Percentiles rank a stretch among this genome's conserved stretches.
Conservation (phyloP, 176 grass and related monocot species). For the Musa itinerans region DNA sequence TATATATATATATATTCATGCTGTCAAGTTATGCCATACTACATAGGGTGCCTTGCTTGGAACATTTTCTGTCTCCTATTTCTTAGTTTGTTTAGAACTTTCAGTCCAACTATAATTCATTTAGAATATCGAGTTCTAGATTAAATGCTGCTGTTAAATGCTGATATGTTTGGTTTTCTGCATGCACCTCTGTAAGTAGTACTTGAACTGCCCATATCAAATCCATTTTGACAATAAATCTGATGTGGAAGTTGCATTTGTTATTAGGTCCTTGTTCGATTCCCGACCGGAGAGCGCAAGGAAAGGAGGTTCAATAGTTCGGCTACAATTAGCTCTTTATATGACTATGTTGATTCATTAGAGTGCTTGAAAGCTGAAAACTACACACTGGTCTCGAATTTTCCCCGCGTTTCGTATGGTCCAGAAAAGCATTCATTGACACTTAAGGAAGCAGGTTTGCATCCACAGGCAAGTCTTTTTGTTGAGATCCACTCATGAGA, state of each 20-base stretch:
- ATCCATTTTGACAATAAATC: too few species aligned
- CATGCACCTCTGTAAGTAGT: too few species aligned
- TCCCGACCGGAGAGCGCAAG: conserved; percentile 84
- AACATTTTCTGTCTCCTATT: too few species aligned
- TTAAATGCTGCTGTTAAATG: too few species aligned
- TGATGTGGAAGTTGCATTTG: neutral
- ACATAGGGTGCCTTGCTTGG: too few species aligned
- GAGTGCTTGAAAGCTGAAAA: conserved; percentile 81
- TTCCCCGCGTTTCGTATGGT: conserved; percentile 59
- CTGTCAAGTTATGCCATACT: too few species aligned
- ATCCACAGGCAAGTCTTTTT: conserved; percentile 87
- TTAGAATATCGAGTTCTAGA: too few species aligned
- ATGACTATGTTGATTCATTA: conserved; percentile 92
- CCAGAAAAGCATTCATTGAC: conserved; percentile 73
- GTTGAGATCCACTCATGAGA: conserved; percentile 71
- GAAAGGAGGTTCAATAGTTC: conserved; percentile 77
- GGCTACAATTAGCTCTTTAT: conserved; percentile 43
- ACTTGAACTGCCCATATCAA: too few species aligned
- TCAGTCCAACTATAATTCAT: too few species aligned
- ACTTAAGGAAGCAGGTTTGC: conserved; percentile 82
- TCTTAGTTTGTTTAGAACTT: too few species aligned
- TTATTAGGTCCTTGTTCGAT: conserved; percentile 83
- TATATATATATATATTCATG: too few species aligned
- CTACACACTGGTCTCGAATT: conserved; percentile 87
- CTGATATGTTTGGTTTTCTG: too few species aligned